These are phyloP conservation scores for Corrigiola litoralis DNA, from an alignment of 179 eudicot species.

Conservation along the genomic window DNA sequence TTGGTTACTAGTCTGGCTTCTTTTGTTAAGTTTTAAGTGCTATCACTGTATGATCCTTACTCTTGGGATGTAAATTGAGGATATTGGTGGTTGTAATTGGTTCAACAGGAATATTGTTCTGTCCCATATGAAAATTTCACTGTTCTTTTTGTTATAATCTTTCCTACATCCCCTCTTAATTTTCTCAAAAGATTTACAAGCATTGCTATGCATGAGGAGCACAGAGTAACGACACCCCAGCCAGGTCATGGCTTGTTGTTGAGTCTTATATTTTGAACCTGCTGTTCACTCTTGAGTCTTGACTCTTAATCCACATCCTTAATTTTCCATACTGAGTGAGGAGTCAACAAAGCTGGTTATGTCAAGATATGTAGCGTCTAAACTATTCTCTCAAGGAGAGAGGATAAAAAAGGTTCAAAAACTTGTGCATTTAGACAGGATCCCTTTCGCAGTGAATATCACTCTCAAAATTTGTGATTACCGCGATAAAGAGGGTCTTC, in stretches of 20 bases:
- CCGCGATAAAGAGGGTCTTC: constrained; percentile 3
- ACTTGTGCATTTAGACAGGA: background rate
- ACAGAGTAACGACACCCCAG: no score
- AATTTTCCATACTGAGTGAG: no score
- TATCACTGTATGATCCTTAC: background rate
- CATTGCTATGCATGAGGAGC: no score
- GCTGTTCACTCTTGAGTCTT: constrained; percentile 1
- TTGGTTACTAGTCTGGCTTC: background rate
- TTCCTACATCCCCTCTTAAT: no score
- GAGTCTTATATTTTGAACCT: background rate
- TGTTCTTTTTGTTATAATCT: background rate
- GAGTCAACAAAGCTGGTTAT: background rate
- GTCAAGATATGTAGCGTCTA: background rate
- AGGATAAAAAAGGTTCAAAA: background rate
- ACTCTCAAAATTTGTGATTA: background rate
- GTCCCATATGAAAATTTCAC: background rate
- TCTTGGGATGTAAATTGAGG: background rate
- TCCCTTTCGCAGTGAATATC: background rate
- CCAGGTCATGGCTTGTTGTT: background rate
- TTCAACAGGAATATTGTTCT: background rate
- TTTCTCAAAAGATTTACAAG: no score
- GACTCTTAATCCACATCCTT: background rate
- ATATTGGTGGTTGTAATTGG: background rate
- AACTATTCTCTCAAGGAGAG: background rate
- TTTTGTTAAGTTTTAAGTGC: background rate